These are phyloP conservation scores for Trichoderma orchidacearum DNA, from an alignment of 495 filamentous ascomycete species.

Conservation along the genomic window DNA sequence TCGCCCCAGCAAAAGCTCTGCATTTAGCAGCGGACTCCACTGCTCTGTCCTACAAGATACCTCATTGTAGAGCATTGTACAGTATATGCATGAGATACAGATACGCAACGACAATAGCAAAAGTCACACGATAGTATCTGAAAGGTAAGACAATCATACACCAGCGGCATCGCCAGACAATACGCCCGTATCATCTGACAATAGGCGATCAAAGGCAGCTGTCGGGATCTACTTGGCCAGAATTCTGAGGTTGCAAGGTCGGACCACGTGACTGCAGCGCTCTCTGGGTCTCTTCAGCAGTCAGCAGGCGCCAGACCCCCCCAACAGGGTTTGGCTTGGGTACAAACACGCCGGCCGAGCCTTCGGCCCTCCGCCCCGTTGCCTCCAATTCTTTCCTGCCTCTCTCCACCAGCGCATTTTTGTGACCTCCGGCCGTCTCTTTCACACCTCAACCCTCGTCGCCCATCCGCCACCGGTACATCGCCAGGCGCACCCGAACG, in stretches of 20 bases:
- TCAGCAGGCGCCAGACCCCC: neutral
- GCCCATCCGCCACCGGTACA: neutral
- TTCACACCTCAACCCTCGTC: conserved; percentile 1
- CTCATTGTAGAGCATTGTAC: too few relatives aligned
- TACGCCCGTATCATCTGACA: too few relatives aligned
- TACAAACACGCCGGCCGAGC: conserved; percentile 1
- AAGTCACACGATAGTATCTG: too few relatives aligned
- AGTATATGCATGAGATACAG: too few relatives aligned
- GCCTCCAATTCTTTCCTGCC: conserved; percentile 4
- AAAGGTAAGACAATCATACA: too few relatives aligned
- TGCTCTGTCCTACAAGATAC: too few relatives aligned
- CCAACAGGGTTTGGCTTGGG: neutral
- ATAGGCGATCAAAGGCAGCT: too few relatives aligned
- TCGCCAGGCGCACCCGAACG: neutral
- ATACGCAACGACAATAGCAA: too few relatives aligned
- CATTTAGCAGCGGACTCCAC: too few relatives aligned
- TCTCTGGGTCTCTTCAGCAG: neutral
- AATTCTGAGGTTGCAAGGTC: neutral
- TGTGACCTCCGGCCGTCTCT: neutral
- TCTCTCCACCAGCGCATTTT: conserved; percentile 3
- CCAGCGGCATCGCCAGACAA: too few relatives aligned
- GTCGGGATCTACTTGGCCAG: too few relatives aligned
- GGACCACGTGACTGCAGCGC: neutral
- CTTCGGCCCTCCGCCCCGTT: conserved; percentile 1
- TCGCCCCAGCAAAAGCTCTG: too few relatives aligned